A percentile compares a stretch with the other conserved stretches of the same genome.
These are phyloP conservation scores for Populus trichocarpa DNA, from an alignment of 441 rosid genomes.

Conservation along the genomic window DNA sequence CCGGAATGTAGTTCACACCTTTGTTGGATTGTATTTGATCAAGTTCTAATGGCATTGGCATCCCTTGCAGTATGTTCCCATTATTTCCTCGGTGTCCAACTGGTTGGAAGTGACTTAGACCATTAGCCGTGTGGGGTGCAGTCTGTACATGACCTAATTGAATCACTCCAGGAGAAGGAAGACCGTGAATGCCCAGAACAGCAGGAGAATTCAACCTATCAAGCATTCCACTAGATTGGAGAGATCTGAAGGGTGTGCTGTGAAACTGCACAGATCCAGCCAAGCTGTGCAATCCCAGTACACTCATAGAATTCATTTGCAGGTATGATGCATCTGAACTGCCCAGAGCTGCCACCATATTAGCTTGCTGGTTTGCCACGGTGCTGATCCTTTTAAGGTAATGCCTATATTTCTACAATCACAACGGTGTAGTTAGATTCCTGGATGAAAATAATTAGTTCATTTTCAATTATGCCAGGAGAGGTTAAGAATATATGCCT, in stretches of 20 bases:
- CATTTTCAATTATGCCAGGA: slow-evolving; percentile 4
- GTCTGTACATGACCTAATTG: slow-evolving; percentile 33
- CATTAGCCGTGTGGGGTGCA: slow-evolving; percentile 20
- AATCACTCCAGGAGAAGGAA: slow-evolving; percentile 54
- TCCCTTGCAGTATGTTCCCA: slow-evolving; percentile 57
- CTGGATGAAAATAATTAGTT: not conserved
- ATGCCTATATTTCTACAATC: slow-evolving; percentile 74
- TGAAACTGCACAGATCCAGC: slow-evolving; percentile 50
- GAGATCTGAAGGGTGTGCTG: slow-evolving; percentile 42
- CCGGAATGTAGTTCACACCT: slow-evolving; percentile 24
- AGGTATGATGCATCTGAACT: slow-evolving; percentile 57
- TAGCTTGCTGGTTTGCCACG: slow-evolving; percentile 69
- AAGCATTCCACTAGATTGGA: slow-evolving; percentile 52
- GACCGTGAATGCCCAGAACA: slow-evolving; percentile 55
- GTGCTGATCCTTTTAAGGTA: slow-evolving; percentile 73
- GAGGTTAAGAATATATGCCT: slow-evolving; percentile 37
- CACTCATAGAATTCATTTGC: slow-evolving; percentile 47
- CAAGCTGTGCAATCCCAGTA: slow-evolving; percentile 46
- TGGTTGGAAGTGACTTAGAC: slow-evolving; percentile 43
- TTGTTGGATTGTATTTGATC: slow-evolving; percentile 49
- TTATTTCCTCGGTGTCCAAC: slow-evolving; percentile 32
- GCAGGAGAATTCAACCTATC: slow-evolving; percentile 64
- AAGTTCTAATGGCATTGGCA: slow-evolving; percentile 54
- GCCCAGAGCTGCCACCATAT: slow-evolving; percentile 55
- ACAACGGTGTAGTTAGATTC: slow-evolving; percentile 25